Conservation (phyloP, 2,329 filamentous ascomycete species). For the Didymella pinodella region DNA sequence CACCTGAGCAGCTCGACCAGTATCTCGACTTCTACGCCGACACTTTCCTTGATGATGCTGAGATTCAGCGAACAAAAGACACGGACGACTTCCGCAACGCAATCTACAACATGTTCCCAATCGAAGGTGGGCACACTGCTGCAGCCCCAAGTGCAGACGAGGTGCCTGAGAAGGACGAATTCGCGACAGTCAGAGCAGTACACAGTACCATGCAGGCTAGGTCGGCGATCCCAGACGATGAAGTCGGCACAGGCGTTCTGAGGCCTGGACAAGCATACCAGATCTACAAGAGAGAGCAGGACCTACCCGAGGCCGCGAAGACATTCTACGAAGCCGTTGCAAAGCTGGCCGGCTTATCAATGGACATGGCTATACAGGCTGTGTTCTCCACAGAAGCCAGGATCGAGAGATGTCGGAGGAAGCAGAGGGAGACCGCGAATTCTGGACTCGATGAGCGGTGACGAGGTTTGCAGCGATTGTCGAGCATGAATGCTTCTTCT, state of each 20-base stretch:
- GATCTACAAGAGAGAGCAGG: slow-evolving; percentile 57
- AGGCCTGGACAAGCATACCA: slow-evolving; percentile 61
- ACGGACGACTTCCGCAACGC: slow-evolving; percentile 52
- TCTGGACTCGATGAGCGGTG: neutral
- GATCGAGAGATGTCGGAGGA: slow-evolving; percentile 37
- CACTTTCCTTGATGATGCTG: slow-evolving; percentile 64
- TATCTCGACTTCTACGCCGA: slow-evolving; percentile 80
- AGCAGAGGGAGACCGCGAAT: slow-evolving; percentile 16
- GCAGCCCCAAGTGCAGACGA: neutral
- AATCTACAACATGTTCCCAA: slow-evolving; percentile 55
- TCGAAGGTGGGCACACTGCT: slow-evolving; percentile 19
- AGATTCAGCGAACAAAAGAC: slow-evolving; percentile 43
- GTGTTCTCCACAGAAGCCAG: slow-evolving; percentile 59
- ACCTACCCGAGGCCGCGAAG: slow-evolving; percentile 57
- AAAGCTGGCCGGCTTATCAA: slow-evolving; percentile 58
- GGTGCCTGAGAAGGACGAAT: slow-evolving; percentile 37
- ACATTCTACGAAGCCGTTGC: slow-evolving; percentile 62
- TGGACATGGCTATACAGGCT: slow-evolving; percentile 60
- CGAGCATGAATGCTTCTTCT: neutral
- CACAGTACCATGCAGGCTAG: slow-evolving; percentile 53
- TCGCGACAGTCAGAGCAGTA: slow-evolving; percentile 53
- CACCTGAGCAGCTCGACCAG: slow-evolving; percentile 69
- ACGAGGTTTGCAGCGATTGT: neutral
- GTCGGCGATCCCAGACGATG: slow-evolving; percentile 49
- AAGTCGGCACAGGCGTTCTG: slow-evolving; percentile 34